Percentiles rank a stretch among this genome's conserved stretches.
phyloP scores from a whole-genome alignment of 768 basidiomycete genomes.

The Amanita jacksonii region DNA sequence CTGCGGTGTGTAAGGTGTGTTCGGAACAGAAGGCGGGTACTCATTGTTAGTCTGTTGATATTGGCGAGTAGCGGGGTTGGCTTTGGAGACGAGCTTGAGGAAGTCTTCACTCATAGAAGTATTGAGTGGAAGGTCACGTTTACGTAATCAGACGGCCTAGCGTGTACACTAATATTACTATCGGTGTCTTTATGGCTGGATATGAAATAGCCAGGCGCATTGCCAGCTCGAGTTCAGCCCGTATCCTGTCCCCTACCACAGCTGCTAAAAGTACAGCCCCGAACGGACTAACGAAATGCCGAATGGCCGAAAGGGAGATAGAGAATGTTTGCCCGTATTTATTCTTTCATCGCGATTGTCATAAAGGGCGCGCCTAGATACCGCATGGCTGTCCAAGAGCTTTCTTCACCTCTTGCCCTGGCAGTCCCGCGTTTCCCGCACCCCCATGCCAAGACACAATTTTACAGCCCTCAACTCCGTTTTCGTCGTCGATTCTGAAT shows the following conservation, averaged over 20 bases:
- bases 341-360: conserved; percentile 5
- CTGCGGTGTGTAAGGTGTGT: conserved; percentile 43
- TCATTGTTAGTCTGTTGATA: conserved; percentile 44
- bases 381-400: background rate
- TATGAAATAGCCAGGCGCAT: no score
- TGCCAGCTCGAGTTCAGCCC: no score
- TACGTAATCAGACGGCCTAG: background rate
- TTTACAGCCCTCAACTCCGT: conserved; percentile 80
- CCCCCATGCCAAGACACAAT: conserved; percentile 57
- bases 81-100: conserved; percentile 58
- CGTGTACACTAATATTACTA: no score
- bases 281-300: no score
- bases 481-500: conserved; percentile 83
- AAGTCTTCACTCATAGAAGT: conserved; percentile 61
- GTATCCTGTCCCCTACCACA: no score
- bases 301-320: no score
- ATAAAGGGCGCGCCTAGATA: conserved; percentile 5
- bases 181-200: background rate
- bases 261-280: no score
- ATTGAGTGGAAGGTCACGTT: background rate
- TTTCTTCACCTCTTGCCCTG: no score
- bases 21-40: conserved; percentile 47
- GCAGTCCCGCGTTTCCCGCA: no score
- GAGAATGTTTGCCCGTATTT: no score
- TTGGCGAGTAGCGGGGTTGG: conserved; percentile 52